Percentiles rank a stretch among this genome's conserved stretches.
Conservation (phyloP, 2,329 filamentous ascomycete species). For the Colletotrichum lindemuthianum region DNA sequence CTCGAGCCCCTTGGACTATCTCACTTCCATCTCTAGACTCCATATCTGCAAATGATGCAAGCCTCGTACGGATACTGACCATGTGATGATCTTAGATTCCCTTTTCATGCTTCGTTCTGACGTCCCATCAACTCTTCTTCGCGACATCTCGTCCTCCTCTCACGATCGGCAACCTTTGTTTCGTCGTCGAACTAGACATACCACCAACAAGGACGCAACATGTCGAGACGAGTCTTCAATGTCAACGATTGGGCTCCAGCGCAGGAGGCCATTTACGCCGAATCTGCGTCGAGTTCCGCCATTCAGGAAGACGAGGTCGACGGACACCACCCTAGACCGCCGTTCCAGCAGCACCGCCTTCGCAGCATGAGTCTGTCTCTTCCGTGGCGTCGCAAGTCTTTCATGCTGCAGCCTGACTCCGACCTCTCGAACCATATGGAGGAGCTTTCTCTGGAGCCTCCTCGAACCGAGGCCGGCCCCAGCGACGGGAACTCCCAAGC, state of each 20-base stretch:
- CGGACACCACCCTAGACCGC: conserved; percentile 38
- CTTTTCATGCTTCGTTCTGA: conserved; percentile 6
- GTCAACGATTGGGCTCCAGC: conserved; percentile 53
- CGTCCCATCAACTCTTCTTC: conserved; percentile 13
- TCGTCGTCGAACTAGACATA: neutral
- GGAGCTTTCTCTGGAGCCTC: conserved; percentile 46
- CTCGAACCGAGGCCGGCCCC: conserved; percentile 33
- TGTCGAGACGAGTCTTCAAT: conserved; percentile 51
- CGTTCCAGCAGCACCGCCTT: conserved; percentile 50
- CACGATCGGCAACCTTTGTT: neutral
- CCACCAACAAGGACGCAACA: conserved; percentile 31
- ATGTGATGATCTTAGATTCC: conserved; percentile 24
- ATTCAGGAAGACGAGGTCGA: conserved; percentile 33
- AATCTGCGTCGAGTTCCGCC: conserved; percentile 37
- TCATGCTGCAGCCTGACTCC: conserved; percentile 46
- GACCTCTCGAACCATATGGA: conserved; percentile 46
- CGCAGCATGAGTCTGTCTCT: conserved; percentile 62
- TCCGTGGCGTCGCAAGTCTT: conserved; percentile 60
- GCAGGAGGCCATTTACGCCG: conserved; percentile 55
- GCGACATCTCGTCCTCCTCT: conserved; percentile 11
- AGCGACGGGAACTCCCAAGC: conserved; percentile 44
- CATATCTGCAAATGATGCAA: conserved; percentile 11
- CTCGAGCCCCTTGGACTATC: neutral
- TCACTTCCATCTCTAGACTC: neutral
- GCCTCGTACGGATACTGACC: conserved; percentile 33